phyloP scores from a whole-genome alignment of 371 early-diverging fungal genomes.

The Nematocida minor region DNA sequence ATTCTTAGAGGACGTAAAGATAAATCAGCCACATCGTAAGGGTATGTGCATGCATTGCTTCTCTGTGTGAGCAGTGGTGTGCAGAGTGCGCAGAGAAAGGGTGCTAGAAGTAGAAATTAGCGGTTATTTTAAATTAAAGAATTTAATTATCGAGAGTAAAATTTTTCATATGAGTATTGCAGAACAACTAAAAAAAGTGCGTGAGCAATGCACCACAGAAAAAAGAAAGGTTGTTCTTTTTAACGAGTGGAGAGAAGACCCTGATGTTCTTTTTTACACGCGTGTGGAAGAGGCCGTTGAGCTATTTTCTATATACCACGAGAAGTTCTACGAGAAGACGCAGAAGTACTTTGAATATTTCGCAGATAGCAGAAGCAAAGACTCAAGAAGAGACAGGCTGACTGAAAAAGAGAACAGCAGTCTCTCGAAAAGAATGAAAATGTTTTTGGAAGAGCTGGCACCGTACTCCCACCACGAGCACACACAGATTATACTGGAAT shows the following conservation, averaged over 20 bases:
- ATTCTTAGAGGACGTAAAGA: too few relatives aligned
- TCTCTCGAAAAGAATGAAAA: conserved; percentile 6
- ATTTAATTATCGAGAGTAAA: background rate
- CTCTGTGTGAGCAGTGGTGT: too few relatives aligned
- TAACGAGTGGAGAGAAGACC: background rate
- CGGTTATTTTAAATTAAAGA: background rate
- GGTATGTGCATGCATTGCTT: too few relatives aligned
- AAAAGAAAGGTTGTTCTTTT: background rate
- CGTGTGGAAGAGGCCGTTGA: background rate
- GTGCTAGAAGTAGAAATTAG: background rate
- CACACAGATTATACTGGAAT: conserved; percentile 18
- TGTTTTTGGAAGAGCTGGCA: background rate
- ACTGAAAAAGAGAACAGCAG: conserved; percentile 29
- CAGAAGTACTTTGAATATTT: conserved; percentile 10
- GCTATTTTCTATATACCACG: conserved; percentile 6
- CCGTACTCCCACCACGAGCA: conserved; percentile 1
- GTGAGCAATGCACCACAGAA: background rate
- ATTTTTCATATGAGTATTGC: conserved; percentile 18
- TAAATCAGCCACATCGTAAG: too few relatives aligned
- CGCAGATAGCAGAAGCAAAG: background rate
- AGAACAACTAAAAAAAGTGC: conserved; percentile 5
- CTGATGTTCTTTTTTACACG: conserved; percentile 30
- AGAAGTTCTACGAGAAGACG: background rate
- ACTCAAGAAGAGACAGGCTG: conserved; percentile 18
- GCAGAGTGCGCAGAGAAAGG: too few relatives aligned